phyloP scores from a whole-genome alignment of 2,329 filamentous ascomycete species.

The Whalleya microplaca region DNA sequence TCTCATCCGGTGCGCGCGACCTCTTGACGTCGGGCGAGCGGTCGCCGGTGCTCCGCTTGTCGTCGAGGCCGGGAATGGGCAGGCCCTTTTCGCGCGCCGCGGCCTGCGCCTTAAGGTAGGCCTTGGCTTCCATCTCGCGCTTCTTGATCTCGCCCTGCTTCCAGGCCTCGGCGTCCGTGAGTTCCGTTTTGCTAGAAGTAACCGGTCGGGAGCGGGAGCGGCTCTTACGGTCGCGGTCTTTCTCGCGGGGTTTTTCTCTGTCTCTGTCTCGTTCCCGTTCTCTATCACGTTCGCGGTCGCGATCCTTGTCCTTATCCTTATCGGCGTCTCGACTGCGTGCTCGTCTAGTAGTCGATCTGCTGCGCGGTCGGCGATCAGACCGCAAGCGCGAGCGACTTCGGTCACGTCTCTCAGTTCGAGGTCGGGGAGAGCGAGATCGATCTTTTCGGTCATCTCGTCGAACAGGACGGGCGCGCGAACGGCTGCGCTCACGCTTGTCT shows the following conservation, averaged over 20 bases:
- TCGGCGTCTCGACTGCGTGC: constrained; percentile 27
- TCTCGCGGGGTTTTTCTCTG: constrained; percentile 24
- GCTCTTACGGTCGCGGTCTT: constrained; percentile 44
- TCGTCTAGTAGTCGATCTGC: constrained; percentile 25
- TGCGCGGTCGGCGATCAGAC: constrained; percentile 28
- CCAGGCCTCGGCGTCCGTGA: constrained; percentile 51
- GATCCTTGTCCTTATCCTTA: constrained; percentile 28
- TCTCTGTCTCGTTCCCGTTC: constrained; percentile 26
- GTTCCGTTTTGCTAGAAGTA: constrained; percentile 49
- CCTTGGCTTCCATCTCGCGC: constrained; percentile 66
- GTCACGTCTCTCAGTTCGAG: constrained; percentile 34
- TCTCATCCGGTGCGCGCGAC: constrained; percentile 43
- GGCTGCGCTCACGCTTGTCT: constrained; percentile 35
- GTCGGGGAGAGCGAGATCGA: constrained; percentile 37
- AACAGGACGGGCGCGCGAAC: constrained; percentile 27
- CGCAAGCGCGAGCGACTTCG: constrained; percentile 32
- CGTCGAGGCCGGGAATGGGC: constrained; percentile 61
- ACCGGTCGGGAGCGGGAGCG: constrained; percentile 46
- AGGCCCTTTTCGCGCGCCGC: constrained; percentile 63
- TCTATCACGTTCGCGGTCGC: constrained; percentile 22
- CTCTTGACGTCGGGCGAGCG: constrained; percentile 47
- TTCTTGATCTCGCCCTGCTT: constrained; percentile 66
- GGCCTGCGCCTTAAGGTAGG: constrained; percentile 64
- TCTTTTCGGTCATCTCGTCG: constrained; percentile 32
- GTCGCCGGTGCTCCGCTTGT: constrained; percentile 50